Percentiles rank a stretch among this genome's conserved stretches.
Conservation (phyloP, 1,284 basidiomycete genomes). For the Ganoderma lucidum region DNA sequence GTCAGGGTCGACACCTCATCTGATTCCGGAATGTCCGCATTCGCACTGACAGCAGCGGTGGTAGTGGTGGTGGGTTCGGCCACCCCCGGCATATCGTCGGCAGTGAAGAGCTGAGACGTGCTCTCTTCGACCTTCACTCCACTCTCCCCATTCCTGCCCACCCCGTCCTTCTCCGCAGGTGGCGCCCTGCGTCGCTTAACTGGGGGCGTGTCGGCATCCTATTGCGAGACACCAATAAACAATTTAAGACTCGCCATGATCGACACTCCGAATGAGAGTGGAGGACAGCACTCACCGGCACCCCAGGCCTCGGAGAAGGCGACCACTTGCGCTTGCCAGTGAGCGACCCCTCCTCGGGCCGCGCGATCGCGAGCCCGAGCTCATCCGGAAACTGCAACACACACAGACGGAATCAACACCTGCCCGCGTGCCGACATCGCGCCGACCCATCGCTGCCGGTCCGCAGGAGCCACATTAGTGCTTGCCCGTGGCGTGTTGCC, state of each 20-base stretch:
- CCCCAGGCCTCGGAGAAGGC: constrained; percentile 10
- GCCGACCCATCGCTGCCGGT: constrained; percentile 11
- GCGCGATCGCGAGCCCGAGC: constrained; percentile 3
- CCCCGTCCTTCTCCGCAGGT: constrained; percentile 19
- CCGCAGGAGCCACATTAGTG: constrained; percentile 6
- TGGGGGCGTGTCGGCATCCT: constrained; percentile 23
- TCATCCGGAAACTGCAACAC: constrained; percentile 20
- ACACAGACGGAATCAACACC: constrained; percentile 15
- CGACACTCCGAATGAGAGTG: not conserved
- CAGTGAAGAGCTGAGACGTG: constrained; percentile 8
- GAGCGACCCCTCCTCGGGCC: constrained; percentile 22
- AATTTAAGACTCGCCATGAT: not conserved
- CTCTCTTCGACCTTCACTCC: constrained; percentile 15
- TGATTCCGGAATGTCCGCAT: not conserved
- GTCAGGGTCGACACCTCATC: not conserved
- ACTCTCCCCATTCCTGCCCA: constrained; percentile 9
- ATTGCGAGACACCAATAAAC: not conserved
- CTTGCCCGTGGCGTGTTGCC: constrained; percentile 7
- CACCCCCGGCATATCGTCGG: not conserved
- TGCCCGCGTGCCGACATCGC: constrained; percentile 5
- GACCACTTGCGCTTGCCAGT: constrained; percentile 27
- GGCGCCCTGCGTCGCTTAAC: constrained; percentile 37
- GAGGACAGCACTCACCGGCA: constrained; percentile 9
- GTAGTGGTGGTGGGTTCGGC: not conserved
- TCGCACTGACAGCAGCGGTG: not conserved